Evolutionary conservation across 352 stramenopile species (phyloP).

Genomic region (Phytophthora syringae): DNA sequence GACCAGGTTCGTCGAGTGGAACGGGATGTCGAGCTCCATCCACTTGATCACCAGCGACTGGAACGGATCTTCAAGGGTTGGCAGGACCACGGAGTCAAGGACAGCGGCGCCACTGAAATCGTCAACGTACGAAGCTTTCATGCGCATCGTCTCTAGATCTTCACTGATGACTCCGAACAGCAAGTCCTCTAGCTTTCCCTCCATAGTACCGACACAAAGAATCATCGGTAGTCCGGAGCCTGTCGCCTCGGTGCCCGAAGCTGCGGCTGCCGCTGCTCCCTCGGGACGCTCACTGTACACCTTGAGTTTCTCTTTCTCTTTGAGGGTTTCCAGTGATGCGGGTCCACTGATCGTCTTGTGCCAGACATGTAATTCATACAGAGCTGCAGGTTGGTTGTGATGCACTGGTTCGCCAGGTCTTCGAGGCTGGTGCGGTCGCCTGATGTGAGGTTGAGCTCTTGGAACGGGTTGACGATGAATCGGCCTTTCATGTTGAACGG

Average conservation of each 20-base stretch:
- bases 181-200: conserved; percentile 42
- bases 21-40: no score
- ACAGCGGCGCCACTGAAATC: no score
- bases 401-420: conserved; percentile 32
- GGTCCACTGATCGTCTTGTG: conserved; percentile 31
- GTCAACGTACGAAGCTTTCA: no score
- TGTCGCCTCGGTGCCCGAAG: conserved; percentile 7
- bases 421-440: conserved; percentile 25
- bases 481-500: conserved; percentile 31
- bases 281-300: conserved; percentile 27
- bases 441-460: conserved; percentile 23
- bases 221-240: conserved; percentile 33
- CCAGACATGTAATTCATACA: conserved; percentile 34
- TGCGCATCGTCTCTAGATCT: conserved; percentile 41
- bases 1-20: no score
- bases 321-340: conserved; percentile 35
- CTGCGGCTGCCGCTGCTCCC: conserved; percentile 6
- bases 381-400: conserved; percentile 23
- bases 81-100: no score
- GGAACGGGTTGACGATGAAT: no score
- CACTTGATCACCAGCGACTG: no score
- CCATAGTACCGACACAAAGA: no score
- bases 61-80: no score
- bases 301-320: conserved; percentile 33
- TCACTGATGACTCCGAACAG: conserved; percentile 43